phyloP scores from a whole-genome alignment of 139 green algal genomes.

The Micractinium sp. region DNA sequence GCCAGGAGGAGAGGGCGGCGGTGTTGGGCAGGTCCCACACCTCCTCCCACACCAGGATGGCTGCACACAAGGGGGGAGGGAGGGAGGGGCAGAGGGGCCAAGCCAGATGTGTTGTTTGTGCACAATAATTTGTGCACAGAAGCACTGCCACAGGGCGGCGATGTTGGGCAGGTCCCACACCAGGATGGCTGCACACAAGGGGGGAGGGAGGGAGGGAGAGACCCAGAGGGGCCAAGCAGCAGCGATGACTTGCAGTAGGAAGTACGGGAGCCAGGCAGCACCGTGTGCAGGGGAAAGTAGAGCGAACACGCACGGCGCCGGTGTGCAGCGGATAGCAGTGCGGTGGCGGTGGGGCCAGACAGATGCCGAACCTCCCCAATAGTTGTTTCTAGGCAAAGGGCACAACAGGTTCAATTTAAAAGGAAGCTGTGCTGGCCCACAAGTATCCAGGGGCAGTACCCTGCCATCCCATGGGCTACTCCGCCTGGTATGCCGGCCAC shows the following conservation, averaged over 20 bases:
- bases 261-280: too few species aligned
- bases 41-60: constrained; percentile 86
- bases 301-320: too few species aligned
- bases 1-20: constrained; percentile 73
- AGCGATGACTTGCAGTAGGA: too few species aligned
- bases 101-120: too few species aligned
- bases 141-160: background rate
- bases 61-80: constrained; percentile 1
- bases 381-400: too few species aligned
- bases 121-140: background rate
- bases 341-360: too few species aligned
- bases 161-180: constrained; percentile 77
- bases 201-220: background rate
- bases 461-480: background rate
- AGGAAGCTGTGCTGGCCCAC: background rate
- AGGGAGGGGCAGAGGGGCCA: background rate
- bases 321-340: too few species aligned
- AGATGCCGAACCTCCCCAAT: too few species aligned
- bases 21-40: constrained; percentile 83
- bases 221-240: too few species aligned
- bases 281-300: too few species aligned
- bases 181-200: constrained; percentile 64
- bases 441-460: too few species aligned
- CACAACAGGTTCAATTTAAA: background rate
- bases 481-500: background rate